These are phyloP conservation scores for Trichosporon inkin DNA, from an alignment of 1,284 basidiomycete genomes.

Conservation along the genomic window DNA sequence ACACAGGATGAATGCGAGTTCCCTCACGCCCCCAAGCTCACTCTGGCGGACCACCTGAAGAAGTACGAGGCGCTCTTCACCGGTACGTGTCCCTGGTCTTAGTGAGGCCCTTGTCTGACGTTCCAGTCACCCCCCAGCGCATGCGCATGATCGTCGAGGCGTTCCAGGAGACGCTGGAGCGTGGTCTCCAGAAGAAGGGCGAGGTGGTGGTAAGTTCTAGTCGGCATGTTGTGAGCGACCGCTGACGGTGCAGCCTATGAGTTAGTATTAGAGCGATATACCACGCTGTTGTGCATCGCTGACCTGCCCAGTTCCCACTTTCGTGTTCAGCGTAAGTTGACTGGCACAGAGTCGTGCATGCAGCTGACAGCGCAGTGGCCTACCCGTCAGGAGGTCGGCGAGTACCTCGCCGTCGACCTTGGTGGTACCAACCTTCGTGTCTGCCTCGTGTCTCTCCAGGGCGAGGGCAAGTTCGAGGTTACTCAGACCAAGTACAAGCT, in stretches of 20 bases:
- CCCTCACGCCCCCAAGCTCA: constrained; percentile 42
- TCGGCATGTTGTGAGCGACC: background rate
- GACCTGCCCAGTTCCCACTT: constrained; percentile 75
- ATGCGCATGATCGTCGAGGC: constrained; percentile 97
- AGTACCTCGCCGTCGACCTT: constrained; percentile 89
- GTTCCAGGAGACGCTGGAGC: constrained; percentile 86
- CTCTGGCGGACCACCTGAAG: constrained; percentile 79
- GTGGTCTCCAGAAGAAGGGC: constrained; percentile 73
- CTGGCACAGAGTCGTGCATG: background rate
- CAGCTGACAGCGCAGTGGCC: constrained; percentile 63
- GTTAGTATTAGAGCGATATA: constrained; percentile 5
- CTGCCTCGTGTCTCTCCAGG: constrained; percentile 88
- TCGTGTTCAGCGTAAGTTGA: constrained; percentile 69
- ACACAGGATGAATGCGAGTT: constrained; percentile 45
- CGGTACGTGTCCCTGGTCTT: constrained; percentile 19
- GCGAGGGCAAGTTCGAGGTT: constrained; percentile 92
- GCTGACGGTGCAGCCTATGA: constrained; percentile 25
- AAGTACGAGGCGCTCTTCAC: constrained; percentile 78
- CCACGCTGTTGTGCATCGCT: background rate
- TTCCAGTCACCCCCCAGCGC: constrained; percentile 76
- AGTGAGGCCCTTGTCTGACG: constrained; percentile 8
- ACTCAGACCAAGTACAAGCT: constrained; percentile 96
- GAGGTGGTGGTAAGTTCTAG: constrained; percentile 76
- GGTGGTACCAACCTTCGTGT: constrained; percentile 97
- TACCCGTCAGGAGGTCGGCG: constrained; percentile 79